phyloP scores from a whole-genome alignment of 352 stramenopile genomes.

The Globisporangium yorkense region DNA sequence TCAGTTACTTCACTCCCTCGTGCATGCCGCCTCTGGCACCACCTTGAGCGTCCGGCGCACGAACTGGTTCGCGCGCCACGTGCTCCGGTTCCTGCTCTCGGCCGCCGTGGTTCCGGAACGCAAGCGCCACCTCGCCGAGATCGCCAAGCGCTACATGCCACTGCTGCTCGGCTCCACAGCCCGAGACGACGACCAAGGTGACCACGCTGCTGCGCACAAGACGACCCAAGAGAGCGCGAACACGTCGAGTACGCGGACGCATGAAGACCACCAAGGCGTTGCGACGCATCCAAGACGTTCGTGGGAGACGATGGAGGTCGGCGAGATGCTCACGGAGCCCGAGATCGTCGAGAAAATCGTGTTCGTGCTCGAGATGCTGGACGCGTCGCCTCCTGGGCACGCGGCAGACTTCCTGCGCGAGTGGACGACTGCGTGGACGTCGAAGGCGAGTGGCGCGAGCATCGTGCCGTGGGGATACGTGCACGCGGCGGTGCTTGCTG shows the following conservation, averaged over 20 bases:
- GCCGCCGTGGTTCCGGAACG: slow-evolving; percentile 15
- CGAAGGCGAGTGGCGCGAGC: slow-evolving; percentile 7
- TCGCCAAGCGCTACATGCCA: slow-evolving; percentile 38
- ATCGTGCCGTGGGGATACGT: slow-evolving; percentile 42
- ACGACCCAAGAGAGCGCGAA: background rate
- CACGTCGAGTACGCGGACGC: no score
- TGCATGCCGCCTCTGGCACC: slow-evolving; percentile 23
- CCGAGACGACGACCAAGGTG: slow-evolving; percentile 12
- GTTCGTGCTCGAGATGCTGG: slow-evolving; percentile 12
- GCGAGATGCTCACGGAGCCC: slow-evolving; percentile 18
- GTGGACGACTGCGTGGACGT: slow-evolving; percentile 43
- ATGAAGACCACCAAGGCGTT: no score
- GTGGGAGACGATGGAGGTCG: slow-evolving; percentile 6
- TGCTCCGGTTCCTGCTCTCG: slow-evolving; percentile 49
- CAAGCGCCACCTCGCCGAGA: slow-evolving; percentile 19
- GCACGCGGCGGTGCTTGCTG: slow-evolving; percentile 18
- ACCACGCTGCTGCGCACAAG: background rate
- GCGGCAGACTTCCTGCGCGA: slow-evolving; percentile 31
- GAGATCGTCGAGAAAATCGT: slow-evolving; percentile 19
- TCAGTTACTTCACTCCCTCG: slow-evolving; percentile 34
- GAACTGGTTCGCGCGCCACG: slow-evolving; percentile 71
- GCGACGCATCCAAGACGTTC: background rate
- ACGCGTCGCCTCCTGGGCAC: slow-evolving; percentile 4
- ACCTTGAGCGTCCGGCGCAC: slow-evolving; percentile 59
- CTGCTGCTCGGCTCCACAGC: slow-evolving; percentile 43